Evolutionary conservation across 805 yeast genomes (phyloP).

Genomic region (Saccharomyces eubayanus): DNA sequence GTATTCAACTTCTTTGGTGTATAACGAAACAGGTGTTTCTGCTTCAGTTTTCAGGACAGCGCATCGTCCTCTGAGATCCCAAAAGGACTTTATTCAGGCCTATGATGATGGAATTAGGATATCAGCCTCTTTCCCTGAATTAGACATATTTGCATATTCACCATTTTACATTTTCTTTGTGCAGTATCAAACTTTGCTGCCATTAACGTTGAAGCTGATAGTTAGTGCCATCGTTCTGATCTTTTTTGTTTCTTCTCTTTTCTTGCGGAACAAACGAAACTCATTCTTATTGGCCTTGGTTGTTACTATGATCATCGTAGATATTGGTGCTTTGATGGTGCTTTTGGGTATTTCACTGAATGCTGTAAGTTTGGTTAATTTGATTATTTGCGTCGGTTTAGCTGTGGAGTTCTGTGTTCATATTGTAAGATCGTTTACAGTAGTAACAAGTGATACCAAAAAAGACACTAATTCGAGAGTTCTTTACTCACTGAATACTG

Average conservation of each 20-base stretch:
- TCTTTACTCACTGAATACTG: conserved; percentile 55
- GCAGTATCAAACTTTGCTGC: conserved; percentile 64
- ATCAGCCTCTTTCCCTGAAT: conserved; percentile 45
- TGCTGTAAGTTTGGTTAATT: conserved; percentile 82
- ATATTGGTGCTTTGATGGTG: conserved; percentile 76
- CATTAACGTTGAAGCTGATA: conserved; percentile 49
- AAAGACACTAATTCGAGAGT: conserved; percentile 32
- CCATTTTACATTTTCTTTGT: conserved; percentile 90
- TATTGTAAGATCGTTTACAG: conserved; percentile 68
- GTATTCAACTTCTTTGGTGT: conserved; percentile 52
- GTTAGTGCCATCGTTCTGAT: conserved; percentile 45
- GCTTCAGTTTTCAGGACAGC: conserved; percentile 72
- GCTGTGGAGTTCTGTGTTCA: conserved; percentile 93
- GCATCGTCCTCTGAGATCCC: conserved; percentile 74
- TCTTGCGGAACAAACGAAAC: conserved; percentile 61
- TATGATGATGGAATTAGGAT: conserved; percentile 65
- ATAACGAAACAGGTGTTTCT: conserved; percentile 36
- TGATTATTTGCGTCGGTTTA: conserved; percentile 85
- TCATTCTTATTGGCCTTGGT: conserved; percentile 49
- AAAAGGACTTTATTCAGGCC: conserved; percentile 74
- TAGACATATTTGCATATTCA: conserved; percentile 78
- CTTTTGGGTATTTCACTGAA: conserved; percentile 69
- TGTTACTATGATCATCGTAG: conserved; percentile 55
- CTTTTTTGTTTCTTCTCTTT: conserved; percentile 42
- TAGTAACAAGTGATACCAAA: conserved; percentile 31